Conservation (phyloP, 495 filamentous ascomycete species). For the Daldinia decipiens region DNA sequence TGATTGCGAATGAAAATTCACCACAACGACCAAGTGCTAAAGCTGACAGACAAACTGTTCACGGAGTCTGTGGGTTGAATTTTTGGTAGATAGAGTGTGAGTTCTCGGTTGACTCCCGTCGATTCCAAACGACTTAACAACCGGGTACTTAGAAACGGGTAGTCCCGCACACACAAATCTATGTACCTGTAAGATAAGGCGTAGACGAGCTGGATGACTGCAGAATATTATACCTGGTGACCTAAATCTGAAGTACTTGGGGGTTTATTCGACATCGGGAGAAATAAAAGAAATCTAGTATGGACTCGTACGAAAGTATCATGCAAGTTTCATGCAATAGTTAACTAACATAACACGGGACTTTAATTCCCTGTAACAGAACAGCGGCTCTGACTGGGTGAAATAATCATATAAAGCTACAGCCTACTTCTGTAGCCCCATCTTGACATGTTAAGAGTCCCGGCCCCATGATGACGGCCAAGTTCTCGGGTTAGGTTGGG, state of each 20-base stretch:
- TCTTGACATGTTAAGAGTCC: conserved; percentile 18
- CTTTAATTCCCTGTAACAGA: conserved; percentile 20
- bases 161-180: background rate
- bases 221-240: background rate
- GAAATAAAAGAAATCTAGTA: conserved; percentile 7
- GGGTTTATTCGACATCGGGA: background rate
- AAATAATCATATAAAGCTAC: conserved; percentile 18
- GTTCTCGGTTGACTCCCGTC: conserved; percentile 6
- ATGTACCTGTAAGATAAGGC: background rate
- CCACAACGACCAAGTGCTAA: background rate
- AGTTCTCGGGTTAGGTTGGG: conserved; percentile 32
- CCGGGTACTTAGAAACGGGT: background rate
- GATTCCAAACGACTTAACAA: conserved; percentile 12
- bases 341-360: conserved; percentile 11
- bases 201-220: background rate
- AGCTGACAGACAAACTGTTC: background rate
- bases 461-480: conserved; percentile 16
- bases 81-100: conserved; percentile 5
- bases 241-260: background rate
- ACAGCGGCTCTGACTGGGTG: conserved; percentile 9
- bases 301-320: conserved; percentile 12
- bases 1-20: background rate
- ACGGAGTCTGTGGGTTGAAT: conserved; percentile 16
- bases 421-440: conserved; percentile 24
- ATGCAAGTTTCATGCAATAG: conserved; percentile 31